These are phyloP conservation scores for Rhodotorula mucilaginosa DNA, from an alignment of 1,284 basidiomycete genomes.

Conservation along the genomic window DNA sequence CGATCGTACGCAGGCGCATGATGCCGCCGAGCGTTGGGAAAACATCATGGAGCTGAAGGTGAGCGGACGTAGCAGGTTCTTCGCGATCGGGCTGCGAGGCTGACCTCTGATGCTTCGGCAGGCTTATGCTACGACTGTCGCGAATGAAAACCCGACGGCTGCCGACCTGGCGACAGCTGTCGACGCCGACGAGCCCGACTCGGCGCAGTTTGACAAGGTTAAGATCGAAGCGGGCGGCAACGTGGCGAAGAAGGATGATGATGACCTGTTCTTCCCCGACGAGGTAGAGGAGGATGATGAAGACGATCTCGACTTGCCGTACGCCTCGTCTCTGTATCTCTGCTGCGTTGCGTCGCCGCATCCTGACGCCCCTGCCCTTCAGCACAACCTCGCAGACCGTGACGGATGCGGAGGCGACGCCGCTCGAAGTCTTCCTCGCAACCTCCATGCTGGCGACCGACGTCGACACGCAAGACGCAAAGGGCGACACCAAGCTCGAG, in stretches of 20 bases:
- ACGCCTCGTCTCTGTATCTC: conserved; percentile 1
- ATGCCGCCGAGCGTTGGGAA: conserved; percentile 75
- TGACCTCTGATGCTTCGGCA: not conserved
- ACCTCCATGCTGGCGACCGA: conserved; percentile 82
- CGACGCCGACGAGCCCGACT: conserved; percentile 17
- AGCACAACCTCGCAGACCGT: conserved; percentile 12
- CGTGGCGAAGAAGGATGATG: conserved; percentile 2
- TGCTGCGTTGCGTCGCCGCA: not conserved
- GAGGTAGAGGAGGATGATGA: conserved; percentile 29
- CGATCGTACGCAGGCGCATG: conserved; percentile 62
- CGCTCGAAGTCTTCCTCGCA: conserved; percentile 68
- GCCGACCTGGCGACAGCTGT: conserved; percentile 21
- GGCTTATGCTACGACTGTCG: conserved; percentile 32
- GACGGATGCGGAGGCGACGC: conserved; percentile 3
- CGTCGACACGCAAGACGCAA: conserved; percentile 63
- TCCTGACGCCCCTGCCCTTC: not conserved
- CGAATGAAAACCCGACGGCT: conserved; percentile 22
- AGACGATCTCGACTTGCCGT: conserved; percentile 31
- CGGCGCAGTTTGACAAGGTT: conserved; percentile 24
- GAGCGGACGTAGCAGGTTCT: not conserved
- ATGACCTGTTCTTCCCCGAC: conserved; percentile 16
- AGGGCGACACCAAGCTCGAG: conserved; percentile 55
- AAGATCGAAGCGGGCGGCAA: not conserved
- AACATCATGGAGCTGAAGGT: conserved; percentile 75
- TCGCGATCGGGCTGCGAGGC: not conserved